Evolutionary conservation across 768 basidiomycete species (phyloP), one percentile per base, ranked within the genome.

Genomic region (Russula vinacea): DNA sequence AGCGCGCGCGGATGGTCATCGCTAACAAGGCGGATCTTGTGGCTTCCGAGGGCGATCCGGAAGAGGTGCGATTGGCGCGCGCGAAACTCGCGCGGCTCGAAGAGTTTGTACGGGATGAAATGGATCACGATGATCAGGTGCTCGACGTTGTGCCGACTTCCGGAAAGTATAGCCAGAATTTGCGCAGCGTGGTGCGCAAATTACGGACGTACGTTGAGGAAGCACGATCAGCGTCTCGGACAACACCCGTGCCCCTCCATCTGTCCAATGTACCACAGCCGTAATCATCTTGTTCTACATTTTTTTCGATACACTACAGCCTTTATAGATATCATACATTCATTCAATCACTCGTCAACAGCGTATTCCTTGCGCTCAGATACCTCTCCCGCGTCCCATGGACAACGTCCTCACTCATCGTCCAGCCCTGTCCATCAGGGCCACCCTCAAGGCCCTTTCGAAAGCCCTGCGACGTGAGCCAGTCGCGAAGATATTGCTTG

Each of bases 1-100:
- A 74, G 22, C 85, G 89, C 71, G 89, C 86, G 24, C 80, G 87
- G 29, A 80, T 97, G 72, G 90, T 99, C 45, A 79, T 98, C 19
- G 90, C 92, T 32, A 99, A 98, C 79, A 99, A 99, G 75, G 97
- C 94, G 0, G 97, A 99, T 76, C 73, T 92, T 37, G 81, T 96
- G 3, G 89, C 78, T 2, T 79, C 75, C 0, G 71, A 66, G 0
- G 75, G 73, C 37, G 71, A 67, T 13, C 79, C 79, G 11, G 80
- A 77, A 13, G 78, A 80, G 33, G 73, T 75, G n/a, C 75, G 71
- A 17, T 79, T 80, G 7, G 88, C 86, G 5, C 80, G 78, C 67
- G 76, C 74, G 33, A 91, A 89, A 72, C 77, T 90, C 55, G 69
- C 60, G 37, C 76, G 69, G 39, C 73, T 92, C 58, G 83, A 88